phyloP scores from a whole-genome alignment of 2,329 filamentous ascomycete species.

The Rhexocercosporidium sp. region DNA sequence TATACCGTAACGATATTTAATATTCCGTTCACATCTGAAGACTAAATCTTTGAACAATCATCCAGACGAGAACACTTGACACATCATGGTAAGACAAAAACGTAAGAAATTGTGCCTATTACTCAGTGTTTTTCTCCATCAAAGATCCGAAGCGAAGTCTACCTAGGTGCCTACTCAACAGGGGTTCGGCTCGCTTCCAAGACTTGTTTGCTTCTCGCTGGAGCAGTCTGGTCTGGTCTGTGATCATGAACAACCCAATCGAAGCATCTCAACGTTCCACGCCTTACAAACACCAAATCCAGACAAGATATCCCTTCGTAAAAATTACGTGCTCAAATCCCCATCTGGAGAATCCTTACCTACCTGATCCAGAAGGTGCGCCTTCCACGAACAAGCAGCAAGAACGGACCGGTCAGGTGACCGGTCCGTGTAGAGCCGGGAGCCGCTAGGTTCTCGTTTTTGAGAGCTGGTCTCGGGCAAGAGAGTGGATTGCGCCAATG shows the following conservation, averaged over 20 bases:
- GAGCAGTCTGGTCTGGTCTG: too few relatives aligned
- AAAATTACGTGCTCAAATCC: conserved; percentile 1
- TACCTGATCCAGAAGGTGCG: background rate
- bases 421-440: background rate
- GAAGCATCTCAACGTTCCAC: too few relatives aligned
- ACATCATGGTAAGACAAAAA: too few relatives aligned
- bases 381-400: background rate
- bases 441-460: background rate
- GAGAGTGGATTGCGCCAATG: background rate
- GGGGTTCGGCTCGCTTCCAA: background rate
- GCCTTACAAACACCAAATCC: background rate
- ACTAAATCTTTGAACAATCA: too few relatives aligned
- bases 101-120: too few relatives aligned
- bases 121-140: too few relatives aligned
- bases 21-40: too few relatives aligned
- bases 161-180: background rate
- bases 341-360: background rate
- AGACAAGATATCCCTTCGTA: background rate
- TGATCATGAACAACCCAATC: background rate
- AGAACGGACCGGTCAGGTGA: background rate
- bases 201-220: too few relatives aligned
- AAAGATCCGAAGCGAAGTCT: background rate
- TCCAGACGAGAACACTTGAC: too few relatives aligned
- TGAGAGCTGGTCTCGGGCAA: background rate
- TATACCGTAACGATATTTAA: too few relatives aligned